Evolutionary conservation across 2,329 filamentous ascomycete species (phyloP).

Genomic region (Cadophora sp.): DNA sequence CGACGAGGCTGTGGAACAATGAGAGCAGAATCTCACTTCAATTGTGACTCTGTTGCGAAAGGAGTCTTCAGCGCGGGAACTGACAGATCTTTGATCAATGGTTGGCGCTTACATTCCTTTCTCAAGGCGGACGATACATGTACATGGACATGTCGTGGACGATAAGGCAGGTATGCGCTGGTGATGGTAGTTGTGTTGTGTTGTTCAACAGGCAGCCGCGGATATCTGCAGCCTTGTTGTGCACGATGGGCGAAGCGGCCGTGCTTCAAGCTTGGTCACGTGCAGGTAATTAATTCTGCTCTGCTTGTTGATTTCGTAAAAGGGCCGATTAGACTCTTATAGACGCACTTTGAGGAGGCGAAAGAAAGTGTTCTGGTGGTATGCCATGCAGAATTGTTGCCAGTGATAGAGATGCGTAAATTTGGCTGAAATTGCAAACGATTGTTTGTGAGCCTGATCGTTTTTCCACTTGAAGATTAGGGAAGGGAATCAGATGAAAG

Average conservation of each 20-base stretch:
- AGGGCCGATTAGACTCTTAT: not conserved
- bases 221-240: slow-evolving; percentile 10
- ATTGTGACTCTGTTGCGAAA: slow-evolving; percentile 13
- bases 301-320: not conserved
- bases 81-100: slow-evolving; percentile 26
- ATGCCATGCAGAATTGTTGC: too few relatives aligned
- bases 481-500: too few relatives aligned
- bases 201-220: slow-evolving; percentile 12
- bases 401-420: too few relatives aligned
- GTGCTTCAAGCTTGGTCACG: not conserved
- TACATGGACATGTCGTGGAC: slow-evolving; percentile 13
- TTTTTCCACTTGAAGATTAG: too few relatives aligned
- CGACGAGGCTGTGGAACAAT: slow-evolving; percentile 32
- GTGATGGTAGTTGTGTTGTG: slow-evolving; percentile 7
- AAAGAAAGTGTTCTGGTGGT: too few relatives aligned
- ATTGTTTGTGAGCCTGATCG: too few relatives aligned
- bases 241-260: not conserved
- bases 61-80: slow-evolving; percentile 15
- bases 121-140: slow-evolving; percentile 5
- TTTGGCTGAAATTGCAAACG: too few relatives aligned
- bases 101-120: not conserved
- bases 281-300: not conserved
- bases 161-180: slow-evolving; percentile 28
- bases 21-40: slow-evolving; percentile 6
- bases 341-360: not conserved